A percentile compares a stretch with the other conserved stretches of the same genome.
phyloP scores from a whole-genome alignment of 192 early-diverging fungal genomes.

The Coemansia nantahalensis region DNA sequence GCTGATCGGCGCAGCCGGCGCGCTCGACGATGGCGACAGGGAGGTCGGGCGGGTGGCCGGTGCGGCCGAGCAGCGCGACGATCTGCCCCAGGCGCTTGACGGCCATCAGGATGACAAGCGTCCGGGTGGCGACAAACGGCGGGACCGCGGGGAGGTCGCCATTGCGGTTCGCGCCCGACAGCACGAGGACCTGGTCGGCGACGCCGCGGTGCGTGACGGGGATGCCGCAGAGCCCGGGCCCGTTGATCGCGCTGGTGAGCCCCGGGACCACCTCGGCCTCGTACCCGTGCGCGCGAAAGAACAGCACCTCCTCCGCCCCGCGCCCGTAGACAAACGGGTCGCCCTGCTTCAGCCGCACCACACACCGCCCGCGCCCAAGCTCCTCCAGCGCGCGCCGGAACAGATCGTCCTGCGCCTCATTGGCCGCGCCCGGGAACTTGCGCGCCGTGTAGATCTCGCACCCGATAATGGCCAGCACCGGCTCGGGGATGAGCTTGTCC shows the following conservation, averaged over 20 bases:
- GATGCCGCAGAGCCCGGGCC: slow-evolving; percentile 67
- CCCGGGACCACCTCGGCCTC: slow-evolving; percentile 74
- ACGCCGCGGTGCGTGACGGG: slow-evolving; percentile 89
- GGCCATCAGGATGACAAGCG: slow-evolving; percentile 83
- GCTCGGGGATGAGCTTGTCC: slow-evolving; percentile 71
- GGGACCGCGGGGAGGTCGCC: slow-evolving; percentile 79
- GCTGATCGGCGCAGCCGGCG: slow-evolving; percentile 72
- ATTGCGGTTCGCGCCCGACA: slow-evolving; percentile 74
- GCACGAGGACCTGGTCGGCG: slow-evolving; percentile 80
- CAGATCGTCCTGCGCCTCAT: slow-evolving; percentile 73
- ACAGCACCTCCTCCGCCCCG: slow-evolving; percentile 84
- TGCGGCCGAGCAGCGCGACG: slow-evolving; percentile 57
- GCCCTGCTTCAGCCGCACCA: slow-evolving; percentile 89
- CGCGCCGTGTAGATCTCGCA: slow-evolving; percentile 64
- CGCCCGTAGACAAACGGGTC: slow-evolving; percentile 92
- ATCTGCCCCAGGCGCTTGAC: slow-evolving; percentile 69
- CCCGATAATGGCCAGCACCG: slow-evolving; percentile 50
- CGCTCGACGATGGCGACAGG: slow-evolving; percentile 84
- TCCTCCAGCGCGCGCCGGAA: slow-evolving; percentile 71
- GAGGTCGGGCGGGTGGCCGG: slow-evolving; percentile 62
- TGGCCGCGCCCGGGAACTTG: slow-evolving; percentile 68
- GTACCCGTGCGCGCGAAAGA: slow-evolving; percentile 68
- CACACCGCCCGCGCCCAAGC: slow-evolving; percentile 61
- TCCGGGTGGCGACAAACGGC: slow-evolving; percentile 60
- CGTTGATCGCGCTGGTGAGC: slow-evolving; percentile 74